Conservation (phyloP, 352 stramenopile genomes). For the Pythium aphanidermatum region DNA sequence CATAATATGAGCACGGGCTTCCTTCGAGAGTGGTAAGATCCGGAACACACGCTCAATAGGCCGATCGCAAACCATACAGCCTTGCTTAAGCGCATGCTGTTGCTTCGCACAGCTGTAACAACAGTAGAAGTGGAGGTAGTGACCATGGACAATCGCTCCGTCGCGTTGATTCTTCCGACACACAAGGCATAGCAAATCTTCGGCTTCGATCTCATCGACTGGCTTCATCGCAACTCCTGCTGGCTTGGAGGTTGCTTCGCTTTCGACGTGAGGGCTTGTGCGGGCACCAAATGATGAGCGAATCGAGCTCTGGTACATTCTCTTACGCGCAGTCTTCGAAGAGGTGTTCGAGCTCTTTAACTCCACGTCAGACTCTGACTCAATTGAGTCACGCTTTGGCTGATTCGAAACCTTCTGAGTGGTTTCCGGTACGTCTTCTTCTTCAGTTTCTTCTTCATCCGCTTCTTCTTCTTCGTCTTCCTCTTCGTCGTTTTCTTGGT, state of each 20-base stretch:
- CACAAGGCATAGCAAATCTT: conserved; percentile 66
- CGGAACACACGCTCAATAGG: conserved; percentile 71
- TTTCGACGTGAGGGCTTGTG: conserved; percentile 12
- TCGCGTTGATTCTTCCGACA: conserved; percentile 55
- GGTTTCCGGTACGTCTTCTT: conserved; percentile 17
- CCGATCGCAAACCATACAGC: conserved; percentile 73
- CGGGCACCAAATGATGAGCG: not conserved
- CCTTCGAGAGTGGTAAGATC: conserved; percentile 60
- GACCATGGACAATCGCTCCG: conserved; percentile 59
- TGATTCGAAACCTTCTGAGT: no score
- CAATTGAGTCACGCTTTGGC: no score
- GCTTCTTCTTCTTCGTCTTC: conserved; percentile 27
- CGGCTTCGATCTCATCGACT: conserved; percentile 28
- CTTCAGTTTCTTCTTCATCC: conserved; percentile 35
- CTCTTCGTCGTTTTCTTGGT: conserved; percentile 18
- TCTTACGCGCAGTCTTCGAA: not conserved
- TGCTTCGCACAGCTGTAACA: conserved; percentile 77
- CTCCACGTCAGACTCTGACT: no score
- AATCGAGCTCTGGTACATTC: conserved; percentile 15
- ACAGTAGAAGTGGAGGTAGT: conserved; percentile 80
- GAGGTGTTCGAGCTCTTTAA: conserved; percentile 7
- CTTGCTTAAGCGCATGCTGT: conserved; percentile 36
- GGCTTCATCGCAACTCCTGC: conserved; percentile 9
- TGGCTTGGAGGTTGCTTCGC: conserved; percentile 18
- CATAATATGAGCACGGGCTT: conserved; percentile 20